Evolutionary conservation across 2,329 filamentous ascomycete genomes (phyloP), one percentile per base, ranked within the genome.

Genomic region (Cladophialophora chaetospira): DNA sequence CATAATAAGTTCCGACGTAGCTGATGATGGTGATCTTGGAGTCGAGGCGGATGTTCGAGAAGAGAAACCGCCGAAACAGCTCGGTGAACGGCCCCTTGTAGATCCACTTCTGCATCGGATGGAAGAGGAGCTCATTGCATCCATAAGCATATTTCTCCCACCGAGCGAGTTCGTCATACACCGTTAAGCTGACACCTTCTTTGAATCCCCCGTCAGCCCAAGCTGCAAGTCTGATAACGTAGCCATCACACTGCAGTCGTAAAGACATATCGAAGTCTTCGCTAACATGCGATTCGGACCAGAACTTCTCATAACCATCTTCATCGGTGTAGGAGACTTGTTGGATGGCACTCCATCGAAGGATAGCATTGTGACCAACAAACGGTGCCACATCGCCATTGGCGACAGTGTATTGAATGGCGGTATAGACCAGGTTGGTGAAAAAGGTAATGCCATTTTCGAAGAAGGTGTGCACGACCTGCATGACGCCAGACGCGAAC

Each of bases 111-210:
- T 82, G 81, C 58, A 93, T 77, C 3, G 89, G 89, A 69, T 93
- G 82, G 77, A 94, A 93, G 55, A 93, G 79, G 56, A 93, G 78
- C 75, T 92, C 89, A 70, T 88, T 89, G 74, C 89, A 92, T 29
- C 89, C 88, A 66, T 91, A 92, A 1, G 89, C 89, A 69, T 91
- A 91, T 73, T 93, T 93, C 69, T 93, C 89, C 89, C 89, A 93
- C 55, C 89, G 86, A 2, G 88, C 87, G 58, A 93, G 79, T 72
- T 93, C 89, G 72, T 93, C 89, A 68, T 93, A 91, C 8, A 93
- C 88, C 0, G 89, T 93, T 54, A 93, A 77, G 1, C 88, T 92
- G 51, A 93, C 89, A 62, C 89, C 89, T 70, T 93, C 89, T 66
- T 89, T 84, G 73, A 90, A 91, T 4, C 83, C 87, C 3, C 84